Evolutionary conservation across 805 yeast genomes (phyloP).

Genomic region (Candida michaelii): DNA sequence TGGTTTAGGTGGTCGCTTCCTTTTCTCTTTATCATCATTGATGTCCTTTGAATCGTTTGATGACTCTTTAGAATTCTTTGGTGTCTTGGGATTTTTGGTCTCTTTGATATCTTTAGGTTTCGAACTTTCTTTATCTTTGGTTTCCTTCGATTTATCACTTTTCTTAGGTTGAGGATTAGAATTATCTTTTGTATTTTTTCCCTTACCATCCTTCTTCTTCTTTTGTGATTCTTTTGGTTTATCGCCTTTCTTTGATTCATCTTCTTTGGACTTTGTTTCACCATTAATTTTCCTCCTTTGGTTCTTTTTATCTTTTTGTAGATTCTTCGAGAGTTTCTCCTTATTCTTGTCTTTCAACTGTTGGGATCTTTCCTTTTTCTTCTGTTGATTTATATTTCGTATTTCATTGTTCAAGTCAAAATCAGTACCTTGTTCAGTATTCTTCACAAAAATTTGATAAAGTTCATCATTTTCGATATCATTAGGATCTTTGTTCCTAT

Average conservation of each 20-base stretch:
- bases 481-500: background rate
- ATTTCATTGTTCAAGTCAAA: conserved; percentile 6
- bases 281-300: conserved; percentile 4
- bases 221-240: background rate
- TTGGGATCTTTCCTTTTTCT: conserved; percentile 4
- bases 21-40: conserved; percentile 7
- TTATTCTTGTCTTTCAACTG: conserved; percentile 4
- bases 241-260: conserved; percentile 5
- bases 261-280: background rate
- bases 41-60: background rate
- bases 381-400: background rate
- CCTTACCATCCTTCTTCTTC: conserved; percentile 8
- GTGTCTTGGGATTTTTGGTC: too few relatives aligned
- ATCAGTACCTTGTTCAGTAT: background rate
- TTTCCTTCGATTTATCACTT: background rate
- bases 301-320: conserved; percentile 5
- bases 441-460: conserved; percentile 8
- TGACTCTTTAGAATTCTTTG: background rate
- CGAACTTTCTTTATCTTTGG: background rate
- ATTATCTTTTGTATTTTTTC: conserved; percentile 8
- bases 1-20: background rate
- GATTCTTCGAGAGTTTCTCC: conserved; percentile 2
- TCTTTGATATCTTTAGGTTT: background rate
- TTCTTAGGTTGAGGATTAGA: conserved; percentile 3
- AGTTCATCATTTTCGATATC: conserved; percentile 9